Evolutionary conservation across 257 asterid genomes (phyloP).

Genomic region (Leptodermis oblonga): DNA sequence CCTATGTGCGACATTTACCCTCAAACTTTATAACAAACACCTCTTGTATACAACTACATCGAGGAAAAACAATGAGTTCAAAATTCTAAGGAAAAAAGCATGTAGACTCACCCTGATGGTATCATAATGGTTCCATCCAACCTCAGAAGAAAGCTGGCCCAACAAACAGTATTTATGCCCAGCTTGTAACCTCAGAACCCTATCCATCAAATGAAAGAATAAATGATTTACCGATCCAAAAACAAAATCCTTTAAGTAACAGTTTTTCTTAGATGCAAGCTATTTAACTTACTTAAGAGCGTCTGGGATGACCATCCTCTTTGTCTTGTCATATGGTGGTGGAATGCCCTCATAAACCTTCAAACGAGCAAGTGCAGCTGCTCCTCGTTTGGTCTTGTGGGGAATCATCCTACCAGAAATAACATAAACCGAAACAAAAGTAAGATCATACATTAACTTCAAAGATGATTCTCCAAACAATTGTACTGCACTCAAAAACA

Average conservation of each 20-base stretch:
- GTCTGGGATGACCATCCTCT: slow-evolving; percentile 87
- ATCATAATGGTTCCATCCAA: slow-evolving; percentile 91
- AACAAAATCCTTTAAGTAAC: neutral
- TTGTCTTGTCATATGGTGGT: slow-evolving; percentile 72
- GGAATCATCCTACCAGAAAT: slow-evolving; percentile 60
- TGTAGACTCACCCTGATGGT: slow-evolving; percentile 60
- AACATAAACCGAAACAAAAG: neutral
- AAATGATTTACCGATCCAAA: neutral
- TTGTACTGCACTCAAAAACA: no score
- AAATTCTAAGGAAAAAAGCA: no score
- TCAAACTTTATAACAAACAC: neutral
- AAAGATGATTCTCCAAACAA: neutral
- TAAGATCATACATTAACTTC: neutral
- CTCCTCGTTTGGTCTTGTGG: slow-evolving; percentile 85
- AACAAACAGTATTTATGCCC: slow-evolving; percentile 79
- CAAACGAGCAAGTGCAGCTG: slow-evolving; percentile 84
- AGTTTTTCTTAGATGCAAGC: neutral
- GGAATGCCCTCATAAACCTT: slow-evolving; percentile 81
- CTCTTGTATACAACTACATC: neutral
- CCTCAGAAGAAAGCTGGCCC: slow-evolving; percentile 87
- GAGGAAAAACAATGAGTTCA: no score
- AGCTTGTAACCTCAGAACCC: slow-evolving; percentile 90
- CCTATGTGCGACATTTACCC: neutral
- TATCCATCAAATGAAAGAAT: slow-evolving; percentile 17
- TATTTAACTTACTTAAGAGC: slow-evolving; percentile 61